Evolutionary conservation across 192 early-diverging fungal genomes (phyloP).

Genomic region (Coemansia sp.): DNA sequence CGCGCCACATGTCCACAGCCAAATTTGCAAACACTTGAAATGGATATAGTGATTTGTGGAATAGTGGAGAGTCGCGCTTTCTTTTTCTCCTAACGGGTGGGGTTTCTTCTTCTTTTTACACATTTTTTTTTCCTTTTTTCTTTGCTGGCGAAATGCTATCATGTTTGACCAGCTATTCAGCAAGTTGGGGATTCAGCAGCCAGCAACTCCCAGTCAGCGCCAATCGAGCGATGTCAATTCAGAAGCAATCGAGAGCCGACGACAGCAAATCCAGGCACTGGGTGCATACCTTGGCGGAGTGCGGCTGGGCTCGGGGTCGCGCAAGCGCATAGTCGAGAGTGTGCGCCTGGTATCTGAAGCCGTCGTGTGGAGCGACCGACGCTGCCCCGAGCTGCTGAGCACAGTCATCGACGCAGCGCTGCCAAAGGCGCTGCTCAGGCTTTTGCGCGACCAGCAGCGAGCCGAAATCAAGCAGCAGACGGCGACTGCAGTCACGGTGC

Average conservation of each 20-base stretch:
- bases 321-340: constrained; percentile 39
- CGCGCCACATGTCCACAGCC: too few species aligned
- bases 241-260: background rate
- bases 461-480: background rate
- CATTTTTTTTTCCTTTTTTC: constrained; percentile 1
- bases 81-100: background rate
- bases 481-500: constrained; percentile 33
- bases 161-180: constrained; percentile 35
- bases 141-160: background rate
- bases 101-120: background rate
- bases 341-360: constrained; percentile 44
- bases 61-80: too few species aligned
- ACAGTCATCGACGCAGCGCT: constrained; percentile 35
- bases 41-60: too few species aligned
- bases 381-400: constrained; percentile 43
- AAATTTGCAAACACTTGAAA: too few species aligned
- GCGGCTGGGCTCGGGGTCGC: constrained; percentile 10
- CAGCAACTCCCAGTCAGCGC: constrained; percentile 1
- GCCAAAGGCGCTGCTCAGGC: constrained; percentile 34
- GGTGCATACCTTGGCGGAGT: constrained; percentile 19
- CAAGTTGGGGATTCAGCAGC: constrained; percentile 17
- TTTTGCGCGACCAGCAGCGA: constrained; percentile 12
- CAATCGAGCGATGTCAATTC: background rate
- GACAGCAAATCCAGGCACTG: constrained; percentile 18
- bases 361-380: constrained; percentile 50